Conservation (phyloP, 148 eudicot genomes). For the Camellia granthamiana region DNA sequence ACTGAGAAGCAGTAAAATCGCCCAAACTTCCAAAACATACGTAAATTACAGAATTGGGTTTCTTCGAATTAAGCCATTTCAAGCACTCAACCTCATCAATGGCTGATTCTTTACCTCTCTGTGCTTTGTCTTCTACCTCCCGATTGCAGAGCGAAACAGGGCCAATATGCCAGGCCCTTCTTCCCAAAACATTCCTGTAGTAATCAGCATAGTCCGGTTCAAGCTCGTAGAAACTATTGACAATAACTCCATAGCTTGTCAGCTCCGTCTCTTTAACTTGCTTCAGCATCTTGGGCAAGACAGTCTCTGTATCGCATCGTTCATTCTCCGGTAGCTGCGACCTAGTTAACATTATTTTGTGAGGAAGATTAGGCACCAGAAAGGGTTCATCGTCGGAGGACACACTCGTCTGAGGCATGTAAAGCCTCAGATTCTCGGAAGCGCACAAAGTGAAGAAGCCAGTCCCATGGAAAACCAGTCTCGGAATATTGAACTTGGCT, state of each 20-base stretch:
- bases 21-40: slow-evolving; percentile 44
- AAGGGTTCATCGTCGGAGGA: slow-evolving; percentile 40
- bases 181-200: too few relatives aligned
- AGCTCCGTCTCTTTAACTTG: slow-evolving; percentile 24
- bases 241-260: background rate
- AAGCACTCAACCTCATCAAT: slow-evolving; percentile 43
- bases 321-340: slow-evolving; percentile 15
- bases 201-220: too few relatives aligned
- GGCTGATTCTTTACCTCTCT: slow-evolving; percentile 32
- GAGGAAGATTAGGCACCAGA: slow-evolving; percentile 13
- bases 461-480: slow-evolving; percentile 48
- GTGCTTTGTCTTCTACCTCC: slow-evolving; percentile 25
- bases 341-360: slow-evolving; percentile 15
- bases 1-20: slow-evolving; percentile 16
- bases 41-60: slow-evolving; percentile 36
- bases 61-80: slow-evolving; percentile 46
- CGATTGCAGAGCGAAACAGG: slow-evolving; percentile 40
- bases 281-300: background rate
- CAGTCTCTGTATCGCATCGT: background rate
- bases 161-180: slow-evolving; percentile 16
- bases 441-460: slow-evolving; percentile 34
- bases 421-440: slow-evolving; percentile 13
- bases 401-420: slow-evolving; percentile 31
- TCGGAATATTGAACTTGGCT: slow-evolving; percentile 37
- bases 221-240: slow-evolving; percentile 42